Conservation (phyloP, 768 basidiomycete genomes). For the Amanita exitialis region DNA sequence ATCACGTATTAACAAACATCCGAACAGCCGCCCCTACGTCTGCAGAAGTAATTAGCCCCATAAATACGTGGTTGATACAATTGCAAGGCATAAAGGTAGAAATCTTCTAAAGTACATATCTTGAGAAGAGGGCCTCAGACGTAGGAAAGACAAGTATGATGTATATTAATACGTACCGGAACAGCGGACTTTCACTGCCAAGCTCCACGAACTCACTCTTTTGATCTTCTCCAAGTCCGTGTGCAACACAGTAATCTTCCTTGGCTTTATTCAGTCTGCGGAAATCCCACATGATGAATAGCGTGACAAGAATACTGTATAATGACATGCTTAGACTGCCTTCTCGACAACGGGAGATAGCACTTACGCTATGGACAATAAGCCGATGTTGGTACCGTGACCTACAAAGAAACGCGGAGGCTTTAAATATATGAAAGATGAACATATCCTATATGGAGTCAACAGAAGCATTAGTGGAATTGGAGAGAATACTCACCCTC, state of each 20-base stretch:
- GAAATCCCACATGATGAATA: slow-evolving; percentile 39
- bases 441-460: slow-evolving; percentile 25
- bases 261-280: slow-evolving; percentile 38
- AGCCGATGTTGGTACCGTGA: slow-evolving; percentile 23
- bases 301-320: slow-evolving; percentile 23
- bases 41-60: too few relatives aligned
- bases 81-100: too few relatives aligned
- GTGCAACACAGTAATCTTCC: slow-evolving; percentile 29
- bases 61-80: too few relatives aligned
- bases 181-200: slow-evolving; percentile 47
- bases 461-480: not conserved
- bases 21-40: too few relatives aligned
- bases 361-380: slow-evolving; percentile 22
- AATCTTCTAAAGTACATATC: not conserved
- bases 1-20: too few relatives aligned
- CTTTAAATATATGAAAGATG: slow-evolving; percentile 29
- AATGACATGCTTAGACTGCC: not conserved
- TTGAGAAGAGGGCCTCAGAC: not conserved
- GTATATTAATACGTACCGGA: slow-evolving; percentile 28
- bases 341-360: not conserved
- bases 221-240: slow-evolving; percentile 30
- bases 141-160: not conserved
- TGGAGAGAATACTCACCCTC: slow-evolving; percentile 20
- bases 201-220: slow-evolving; percentile 33
- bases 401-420: slow-evolving; percentile 28